Evolutionary conservation across 2,329 filamentous ascomycete genomes (phyloP).

Genomic region (Aspergillus vadensis): DNA sequence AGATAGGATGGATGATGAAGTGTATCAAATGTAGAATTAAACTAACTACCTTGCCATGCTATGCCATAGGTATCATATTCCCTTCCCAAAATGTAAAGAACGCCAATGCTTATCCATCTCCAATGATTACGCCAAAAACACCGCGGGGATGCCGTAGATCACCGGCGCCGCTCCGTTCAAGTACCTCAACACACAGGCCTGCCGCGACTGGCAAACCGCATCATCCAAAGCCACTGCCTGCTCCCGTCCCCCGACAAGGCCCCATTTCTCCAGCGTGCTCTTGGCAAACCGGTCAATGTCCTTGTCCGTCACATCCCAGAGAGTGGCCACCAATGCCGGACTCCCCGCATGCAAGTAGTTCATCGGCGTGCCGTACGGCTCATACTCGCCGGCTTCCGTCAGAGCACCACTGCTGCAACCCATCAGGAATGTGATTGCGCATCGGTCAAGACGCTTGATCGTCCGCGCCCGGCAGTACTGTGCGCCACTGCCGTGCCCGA

Average conservation of each 20-base stretch:
- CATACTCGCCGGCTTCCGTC: constrained; percentile 79
- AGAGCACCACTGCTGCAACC: constrained; percentile 87
- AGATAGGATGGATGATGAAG: not conserved
- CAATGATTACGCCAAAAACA: constrained; percentile 63
- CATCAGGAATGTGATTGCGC: constrained; percentile 85
- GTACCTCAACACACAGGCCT: constrained; percentile 83
- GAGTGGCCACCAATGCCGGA: constrained; percentile 83
- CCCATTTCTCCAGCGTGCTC: constrained; percentile 81
- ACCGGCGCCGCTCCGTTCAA: constrained; percentile 92
- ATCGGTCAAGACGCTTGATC: constrained; percentile 74
- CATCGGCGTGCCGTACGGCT: constrained; percentile 85
- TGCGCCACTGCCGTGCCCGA: constrained; percentile 91
- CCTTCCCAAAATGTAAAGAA: not conserved
- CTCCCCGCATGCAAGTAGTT: constrained; percentile 88
- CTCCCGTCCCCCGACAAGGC: constrained; percentile 62
- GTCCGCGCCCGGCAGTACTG: constrained; percentile 90
- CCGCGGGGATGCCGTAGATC: constrained; percentile 84
- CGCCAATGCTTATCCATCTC: not conserved
- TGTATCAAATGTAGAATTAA: constrained; percentile 3
- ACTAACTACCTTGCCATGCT: not conserved
- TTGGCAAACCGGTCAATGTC: constrained; percentile 94
- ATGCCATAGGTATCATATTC: not conserved
- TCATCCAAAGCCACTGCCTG: constrained; percentile 66
- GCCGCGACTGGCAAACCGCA: constrained; percentile 73
- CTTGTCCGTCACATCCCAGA: constrained; percentile 98